A percentile compares a stretch with the other conserved stretches of the same genome.
These are phyloP conservation scores for Albophoma yamanashiensis DNA, from an alignment of 2,329 filamentous ascomycete genomes.

Conservation along the genomic window DNA sequence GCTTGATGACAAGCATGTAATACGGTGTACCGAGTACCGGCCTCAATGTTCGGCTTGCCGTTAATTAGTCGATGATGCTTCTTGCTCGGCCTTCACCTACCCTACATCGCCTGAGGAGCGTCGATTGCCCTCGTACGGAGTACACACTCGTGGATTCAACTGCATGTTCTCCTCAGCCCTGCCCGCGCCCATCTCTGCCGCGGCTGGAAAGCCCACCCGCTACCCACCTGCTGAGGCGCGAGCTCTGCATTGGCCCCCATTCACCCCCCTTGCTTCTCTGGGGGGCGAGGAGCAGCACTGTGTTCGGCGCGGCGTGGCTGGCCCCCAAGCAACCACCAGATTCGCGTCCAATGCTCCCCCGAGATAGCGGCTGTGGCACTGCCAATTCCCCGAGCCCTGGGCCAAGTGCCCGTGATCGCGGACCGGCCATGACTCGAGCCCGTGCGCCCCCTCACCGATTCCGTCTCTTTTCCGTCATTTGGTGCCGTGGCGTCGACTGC, in stretches of 20 bases:
- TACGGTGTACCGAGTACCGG: too few relatives aligned
- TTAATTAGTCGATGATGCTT: too few relatives aligned
- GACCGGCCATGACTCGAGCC: neutral
- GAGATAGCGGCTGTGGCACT: neutral
- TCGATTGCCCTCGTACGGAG: neutral
- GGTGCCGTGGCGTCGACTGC: neutral
- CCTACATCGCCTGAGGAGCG: neutral
- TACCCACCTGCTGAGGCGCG: neutral
- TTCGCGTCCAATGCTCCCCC: neutral
- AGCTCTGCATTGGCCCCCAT: too few relatives aligned
- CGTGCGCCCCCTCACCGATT: neutral
- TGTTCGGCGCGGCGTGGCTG: too few relatives aligned
- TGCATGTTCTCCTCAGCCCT: neutral
- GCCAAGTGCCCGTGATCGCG: neutral
- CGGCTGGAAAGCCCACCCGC: neutral
- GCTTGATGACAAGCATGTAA: neutral
- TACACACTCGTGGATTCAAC: neutral
- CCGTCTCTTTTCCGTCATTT: neutral
- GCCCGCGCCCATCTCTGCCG: too few relatives aligned
- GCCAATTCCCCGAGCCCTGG: neutral
- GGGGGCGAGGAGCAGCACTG: too few relatives aligned
- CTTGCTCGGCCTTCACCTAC: neutral
- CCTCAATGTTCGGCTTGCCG: neutral
- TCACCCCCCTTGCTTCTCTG: too few relatives aligned
- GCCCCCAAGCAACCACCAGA: neutral